Base-by-base conservation (phyloP, 179 eudicot species). In the Vitellaria paradoxa region DNA sequence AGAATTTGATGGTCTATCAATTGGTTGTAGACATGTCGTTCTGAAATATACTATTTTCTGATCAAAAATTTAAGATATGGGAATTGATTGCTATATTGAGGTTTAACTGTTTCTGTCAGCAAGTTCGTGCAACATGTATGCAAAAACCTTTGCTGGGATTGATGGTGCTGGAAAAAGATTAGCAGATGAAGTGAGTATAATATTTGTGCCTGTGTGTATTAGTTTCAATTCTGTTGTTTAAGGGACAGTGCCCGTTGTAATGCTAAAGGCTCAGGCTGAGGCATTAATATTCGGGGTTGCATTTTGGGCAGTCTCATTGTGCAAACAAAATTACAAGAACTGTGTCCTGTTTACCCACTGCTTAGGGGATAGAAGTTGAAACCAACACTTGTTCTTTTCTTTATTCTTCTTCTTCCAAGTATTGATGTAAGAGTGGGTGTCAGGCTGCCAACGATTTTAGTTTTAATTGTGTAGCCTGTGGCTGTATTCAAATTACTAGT, bases 151-250 rank as follows among this genome's bases (percentile, higher is more conserved):
- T 83, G 70, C 89, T 62, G 99, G 99, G 49, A 89, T 96, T 78
- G 99, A 96, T 61, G 98, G 94, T 77, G 91, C 98, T 81, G 99
- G 99, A 49, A 89, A 88, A 84, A 87, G 98, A 79, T 86, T 96
- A 80, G 99, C 99, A 52, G 88, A 94, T 82, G 99, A 96, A 87
- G 99, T 96, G 82, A 88, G 91, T 87, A 70, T 77, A 42, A 30
- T 30, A 30, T 2, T 30, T 30, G 37, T 30, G 37, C 37, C 37
- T 30, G 37, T 30, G 37, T 30, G 37, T 30, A 2, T 21, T 9
- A 20, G 46, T 45, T 56, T 30, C 17, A 55, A 53, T 37, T 63
- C 37, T 78, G 46, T 66, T 68, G 81, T 55, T 68, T 74, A 30
- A 55, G 20, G 12, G 56, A 70, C 47, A 55, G 9, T 52, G 26